These are phyloP conservation scores for Aspergillus phoenicis DNA, from an alignment of 2,329 filamentous ascomycete genomes.

Conservation along the genomic window DNA sequence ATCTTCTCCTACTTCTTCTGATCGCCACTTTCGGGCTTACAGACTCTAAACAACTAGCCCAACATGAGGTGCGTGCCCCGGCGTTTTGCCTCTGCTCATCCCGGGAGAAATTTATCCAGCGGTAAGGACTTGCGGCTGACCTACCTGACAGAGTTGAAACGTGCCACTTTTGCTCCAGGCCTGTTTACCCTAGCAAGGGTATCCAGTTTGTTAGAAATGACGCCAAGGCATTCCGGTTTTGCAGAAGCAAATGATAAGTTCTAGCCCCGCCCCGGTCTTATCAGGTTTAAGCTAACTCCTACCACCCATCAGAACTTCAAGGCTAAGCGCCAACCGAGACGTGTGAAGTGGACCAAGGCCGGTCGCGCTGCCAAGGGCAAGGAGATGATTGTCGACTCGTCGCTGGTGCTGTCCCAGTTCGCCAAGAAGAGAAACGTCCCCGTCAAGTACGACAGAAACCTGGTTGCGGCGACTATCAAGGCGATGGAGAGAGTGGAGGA, in stretches of 20 bases:
- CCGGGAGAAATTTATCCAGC: not conserved
- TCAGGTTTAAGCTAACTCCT: conserved; percentile 5
- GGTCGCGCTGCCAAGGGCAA: conserved; percentile 84
- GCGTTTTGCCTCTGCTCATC: not conserved
- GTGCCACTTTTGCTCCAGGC: conserved; percentile 70
- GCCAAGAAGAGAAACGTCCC: conserved; percentile 91
- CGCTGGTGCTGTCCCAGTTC: conserved; percentile 72
- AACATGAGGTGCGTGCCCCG: conserved; percentile 25
- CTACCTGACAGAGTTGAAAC: conserved; percentile 53
- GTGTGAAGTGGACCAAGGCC: conserved; percentile 96
- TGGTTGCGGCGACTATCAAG: conserved; percentile 81
- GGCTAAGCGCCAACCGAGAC: conserved; percentile 97
- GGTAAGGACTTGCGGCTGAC: not conserved
- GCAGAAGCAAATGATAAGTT: conserved; percentile 60
- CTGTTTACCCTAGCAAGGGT: conserved; percentile 65
- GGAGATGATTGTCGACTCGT: conserved; percentile 89
- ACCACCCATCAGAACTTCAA: conserved; percentile 74
- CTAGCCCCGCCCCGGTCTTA: not conserved
- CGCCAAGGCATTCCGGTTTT: conserved; percentile 60
- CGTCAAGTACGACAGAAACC: conserved; percentile 91
- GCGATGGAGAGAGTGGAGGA: conserved; percentile 91
- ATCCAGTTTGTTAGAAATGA: conserved; percentile 64
- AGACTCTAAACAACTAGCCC: conserved; percentile 2
- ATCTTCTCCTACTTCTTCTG: not conserved
- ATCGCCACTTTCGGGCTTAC: not conserved